Evolutionary conservation across 179 eudicot species (phyloP).

Genomic region (Beta lomatogona): DNA sequence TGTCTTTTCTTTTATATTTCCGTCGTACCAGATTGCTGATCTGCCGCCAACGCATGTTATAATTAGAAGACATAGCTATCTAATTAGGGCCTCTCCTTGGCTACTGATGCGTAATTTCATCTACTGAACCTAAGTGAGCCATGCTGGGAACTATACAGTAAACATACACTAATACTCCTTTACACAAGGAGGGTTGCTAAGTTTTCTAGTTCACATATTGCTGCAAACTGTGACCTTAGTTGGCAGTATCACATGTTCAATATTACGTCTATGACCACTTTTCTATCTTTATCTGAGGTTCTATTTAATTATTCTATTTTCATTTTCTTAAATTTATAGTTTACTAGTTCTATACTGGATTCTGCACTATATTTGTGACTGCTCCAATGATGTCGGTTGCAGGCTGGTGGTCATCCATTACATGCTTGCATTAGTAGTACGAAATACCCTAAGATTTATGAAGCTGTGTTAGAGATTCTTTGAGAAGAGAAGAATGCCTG

Average conservation of each 20-base stretch:
- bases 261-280: neutral
- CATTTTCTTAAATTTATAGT: neutral
- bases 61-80: neutral
- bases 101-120: neutral
- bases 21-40: neutral
- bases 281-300: neutral
- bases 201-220: neutral
- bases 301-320: neutral
- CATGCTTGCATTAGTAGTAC: constrained; percentile 5
- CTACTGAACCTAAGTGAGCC: too few species aligned
- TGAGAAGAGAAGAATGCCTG: constrained; percentile 74
- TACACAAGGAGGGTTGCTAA: neutral
- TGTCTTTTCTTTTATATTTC: too few species aligned
- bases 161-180: neutral
- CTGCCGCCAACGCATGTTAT: neutral
- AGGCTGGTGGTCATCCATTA: constrained; percentile 17
- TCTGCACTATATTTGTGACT: constrained; percentile 5
- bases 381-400: constrained; percentile 15
- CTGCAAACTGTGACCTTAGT: neutral
- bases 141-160: neutral
- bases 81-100: neutral
- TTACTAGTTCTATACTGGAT: neutral
- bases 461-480: constrained; percentile 15
- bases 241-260: neutral
- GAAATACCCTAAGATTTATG: constrained; percentile 18